A percentile compares a stretch with the other conserved stretches of the same genome.
phyloP scores from a whole-genome alignment of 1,284 basidiomycete species.

The Lentinula novae-zelandiae region DNA sequence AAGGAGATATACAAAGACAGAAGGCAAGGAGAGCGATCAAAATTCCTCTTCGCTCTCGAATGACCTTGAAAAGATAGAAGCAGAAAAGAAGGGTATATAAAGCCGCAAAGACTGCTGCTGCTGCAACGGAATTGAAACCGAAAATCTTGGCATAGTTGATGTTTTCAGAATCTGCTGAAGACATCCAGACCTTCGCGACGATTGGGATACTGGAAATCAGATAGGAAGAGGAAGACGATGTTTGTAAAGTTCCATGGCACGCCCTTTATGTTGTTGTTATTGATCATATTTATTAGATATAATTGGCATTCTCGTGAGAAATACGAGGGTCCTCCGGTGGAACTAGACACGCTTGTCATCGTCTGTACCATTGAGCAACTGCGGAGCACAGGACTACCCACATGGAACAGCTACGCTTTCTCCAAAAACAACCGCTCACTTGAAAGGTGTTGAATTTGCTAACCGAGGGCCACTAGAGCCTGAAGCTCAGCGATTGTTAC shows the following conservation, averaged over 20 bases:
- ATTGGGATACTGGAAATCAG: too few species aligned
- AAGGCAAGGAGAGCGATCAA: slow-evolving; percentile 32
- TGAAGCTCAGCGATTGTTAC: too few species aligned
- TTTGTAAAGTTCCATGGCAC: too few species aligned
- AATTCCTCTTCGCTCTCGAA: slow-evolving; percentile 29
- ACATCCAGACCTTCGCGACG: neutral
- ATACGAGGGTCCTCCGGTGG: neutral
- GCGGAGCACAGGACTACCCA: neutral
- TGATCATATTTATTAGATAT: too few species aligned
- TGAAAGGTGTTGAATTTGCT: too few species aligned
- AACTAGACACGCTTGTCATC: neutral
- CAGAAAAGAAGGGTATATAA: slow-evolving; percentile 28
- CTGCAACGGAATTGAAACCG: slow-evolving; percentile 33
- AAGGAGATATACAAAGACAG: neutral
- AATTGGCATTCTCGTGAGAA: neutral
- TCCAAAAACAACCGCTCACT: too few species aligned
- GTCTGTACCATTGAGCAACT: neutral
- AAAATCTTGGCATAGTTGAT: slow-evolving; percentile 27
- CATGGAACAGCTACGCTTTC: too few species aligned
- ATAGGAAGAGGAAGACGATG: too few species aligned
- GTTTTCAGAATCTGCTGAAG: neutral
- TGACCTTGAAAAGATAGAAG: slow-evolving; percentile 24
- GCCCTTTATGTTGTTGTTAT: too few species aligned
- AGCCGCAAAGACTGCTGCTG: slow-evolving; percentile 32
- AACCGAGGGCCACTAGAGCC: too few species aligned